Base-by-base conservation (phyloP, 148 eudicot species). In the Camellia sinensis region DNA sequence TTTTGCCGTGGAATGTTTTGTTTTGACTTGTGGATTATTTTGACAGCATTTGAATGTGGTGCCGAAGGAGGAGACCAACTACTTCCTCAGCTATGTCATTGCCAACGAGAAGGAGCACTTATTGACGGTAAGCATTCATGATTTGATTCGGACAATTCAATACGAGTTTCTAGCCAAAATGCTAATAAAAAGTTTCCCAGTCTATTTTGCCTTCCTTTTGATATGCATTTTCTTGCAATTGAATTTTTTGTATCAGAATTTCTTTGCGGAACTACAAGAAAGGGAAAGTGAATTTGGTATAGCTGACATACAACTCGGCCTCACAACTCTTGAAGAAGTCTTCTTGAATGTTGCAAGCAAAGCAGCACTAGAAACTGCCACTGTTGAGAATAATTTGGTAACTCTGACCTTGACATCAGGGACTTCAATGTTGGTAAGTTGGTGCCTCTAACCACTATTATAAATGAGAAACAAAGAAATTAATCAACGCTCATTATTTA, bases 281-380 rank as follows among this genome's bases (percentile, higher is more conserved):
- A 92, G 85, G 84, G 89, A 89, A 50, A 80, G 69, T 45, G 91
- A 92, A 83, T 90, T 91, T 12, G 90, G 92, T 3, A 89, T 94
- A 75, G 57, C 87, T 78, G 97, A 92, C 82, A 87, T 94, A 75
- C 98, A 94, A 85, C 89, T 94, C 6, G 91, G 98, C 56, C 86
- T 94, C 62, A 86, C 95, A 64, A 94, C 95, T 59, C 89, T 94
- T 29, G 98, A 94, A 88, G 95, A 94, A 88, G 95, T 92, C 48
- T 94, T 94, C 77, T 80, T 92, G 59, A 91, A 91, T 81, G 91
- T 94, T 73, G 97, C 91, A 29, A 87, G 83, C 81, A 83, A 91
- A 80, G 95, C 97, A 62, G 97, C 91, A 86, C 74, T 92, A 2
- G 98, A 94, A 80, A 89, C 70, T 84, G 97, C 97, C 69, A 84